Evolutionary conservation across 805 yeast genomes (phyloP).

Genomic region (Nakazawaea populi): DNA sequence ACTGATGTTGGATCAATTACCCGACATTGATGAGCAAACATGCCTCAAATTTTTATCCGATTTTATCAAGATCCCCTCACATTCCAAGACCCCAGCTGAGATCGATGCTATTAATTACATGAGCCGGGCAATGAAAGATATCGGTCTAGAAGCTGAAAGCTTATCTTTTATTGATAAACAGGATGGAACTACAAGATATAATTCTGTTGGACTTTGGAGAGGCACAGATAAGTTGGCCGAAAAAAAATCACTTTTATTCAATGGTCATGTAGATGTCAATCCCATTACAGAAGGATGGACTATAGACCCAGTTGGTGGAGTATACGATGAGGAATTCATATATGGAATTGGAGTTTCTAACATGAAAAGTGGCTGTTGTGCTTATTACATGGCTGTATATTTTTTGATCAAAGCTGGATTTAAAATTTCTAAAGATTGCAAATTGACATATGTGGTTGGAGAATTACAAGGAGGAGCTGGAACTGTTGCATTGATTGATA

Average conservation of each 20-base stretch:
- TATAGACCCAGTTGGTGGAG: conserved; percentile 24
- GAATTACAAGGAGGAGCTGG: conserved; percentile 27
- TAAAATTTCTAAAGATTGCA: conserved; percentile 21
- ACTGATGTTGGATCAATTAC: conserved; percentile 12
- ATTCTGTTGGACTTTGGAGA: conserved; percentile 24
- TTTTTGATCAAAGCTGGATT: conserved; percentile 22
- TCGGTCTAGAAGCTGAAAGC: conserved; percentile 20
- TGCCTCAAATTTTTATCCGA: conserved; percentile 21
- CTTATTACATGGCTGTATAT: conserved; percentile 26
- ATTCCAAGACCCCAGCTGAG: conserved; percentile 21
- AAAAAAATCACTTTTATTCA: conserved; percentile 20
- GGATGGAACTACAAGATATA: conserved; percentile 20
- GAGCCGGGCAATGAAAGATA: conserved; percentile 19
- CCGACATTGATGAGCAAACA: conserved; percentile 18
- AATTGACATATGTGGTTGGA: conserved; percentile 22
- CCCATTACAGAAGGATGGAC: conserved; percentile 28
- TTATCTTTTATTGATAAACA: conserved; percentile 18
- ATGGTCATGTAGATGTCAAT: conserved; percentile 27
- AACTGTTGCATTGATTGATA: conserved; percentile 21
- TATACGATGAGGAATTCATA: conserved; percentile 19
- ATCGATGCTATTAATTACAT: conserved; percentile 22
- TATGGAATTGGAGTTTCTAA: conserved; percentile 27
- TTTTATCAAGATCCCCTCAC: conserved; percentile 24
- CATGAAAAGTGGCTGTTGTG: conserved; percentile 27
- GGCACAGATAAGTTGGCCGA: conserved; percentile 18